Percentiles rank a stretch among this genome's conserved stretches.
phyloP scores from a whole-genome alignment of 441 rosid species.

The Croton laevigatus region DNA sequence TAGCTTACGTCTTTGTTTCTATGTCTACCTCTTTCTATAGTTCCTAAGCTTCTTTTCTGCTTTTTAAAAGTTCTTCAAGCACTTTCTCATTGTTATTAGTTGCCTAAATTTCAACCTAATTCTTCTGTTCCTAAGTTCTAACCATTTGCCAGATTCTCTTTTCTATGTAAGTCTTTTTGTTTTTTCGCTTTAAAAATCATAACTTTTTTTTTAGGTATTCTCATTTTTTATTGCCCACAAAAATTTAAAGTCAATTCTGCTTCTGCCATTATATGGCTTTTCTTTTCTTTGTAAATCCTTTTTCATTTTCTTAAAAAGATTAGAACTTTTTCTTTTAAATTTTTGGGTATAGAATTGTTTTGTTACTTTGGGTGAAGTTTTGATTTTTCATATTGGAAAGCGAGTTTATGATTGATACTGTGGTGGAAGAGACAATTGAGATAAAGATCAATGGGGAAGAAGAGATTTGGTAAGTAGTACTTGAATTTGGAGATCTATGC shows the following conservation, averaged over 20 bases:
- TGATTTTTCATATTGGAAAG: slow-evolving; percentile 47
- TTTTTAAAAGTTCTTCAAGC: slow-evolving; percentile 17
- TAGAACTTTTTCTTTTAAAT: background rate
- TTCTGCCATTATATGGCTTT: slow-evolving; percentile 23
- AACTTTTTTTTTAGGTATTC: background rate
- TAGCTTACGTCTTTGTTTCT: slow-evolving; percentile 18
- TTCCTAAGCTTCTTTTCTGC: slow-evolving; percentile 43
- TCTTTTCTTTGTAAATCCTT: slow-evolving; percentile 26
- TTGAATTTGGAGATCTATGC: slow-evolving; percentile 43
- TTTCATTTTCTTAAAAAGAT: background rate
- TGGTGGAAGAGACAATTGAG: slow-evolving; percentile 19
- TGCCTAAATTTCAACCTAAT: slow-evolving; percentile 29
- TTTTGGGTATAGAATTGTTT: too few species aligned
- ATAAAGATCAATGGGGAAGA: slow-evolving; percentile 44
- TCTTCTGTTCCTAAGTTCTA: slow-evolving; percentile 11
- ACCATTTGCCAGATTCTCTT: slow-evolving; percentile 17
- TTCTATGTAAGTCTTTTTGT: slow-evolving; percentile 28
- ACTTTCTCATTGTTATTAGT: slow-evolving; percentile 28
- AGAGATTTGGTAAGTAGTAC: slow-evolving; percentile 47
- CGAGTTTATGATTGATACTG: slow-evolving; percentile 30
- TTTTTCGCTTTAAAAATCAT: background rate
- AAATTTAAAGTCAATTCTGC: slow-evolving; percentile 31
- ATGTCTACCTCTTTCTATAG: slow-evolving; percentile 32
- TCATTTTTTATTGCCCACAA: too few species aligned
- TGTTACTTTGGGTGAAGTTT: slow-evolving; percentile 2